phyloP scores from a whole-genome alignment of 345 rosid species.

The Moricandia moricandioides region DNA sequence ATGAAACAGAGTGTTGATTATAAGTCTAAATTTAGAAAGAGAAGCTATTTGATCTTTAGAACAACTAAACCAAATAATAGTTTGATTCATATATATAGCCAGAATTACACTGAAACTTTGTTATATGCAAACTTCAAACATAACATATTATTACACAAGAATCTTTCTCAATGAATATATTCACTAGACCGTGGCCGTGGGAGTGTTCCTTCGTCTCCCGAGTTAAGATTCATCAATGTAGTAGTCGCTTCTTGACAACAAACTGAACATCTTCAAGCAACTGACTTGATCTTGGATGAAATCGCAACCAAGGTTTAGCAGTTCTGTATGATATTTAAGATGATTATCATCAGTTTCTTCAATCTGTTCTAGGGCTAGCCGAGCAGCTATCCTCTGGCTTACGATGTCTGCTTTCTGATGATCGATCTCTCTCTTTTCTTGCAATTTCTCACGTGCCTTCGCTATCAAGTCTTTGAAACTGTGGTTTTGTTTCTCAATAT shows the following conservation, averaged over 20 bases:
- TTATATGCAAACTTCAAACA: neutral
- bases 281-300: neutral
- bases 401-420: neutral
- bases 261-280: neutral
- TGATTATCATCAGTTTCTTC: neutral
- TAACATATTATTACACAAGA: neutral
- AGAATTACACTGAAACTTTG: neutral
- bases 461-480: neutral
- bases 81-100: neutral
- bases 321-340: neutral
- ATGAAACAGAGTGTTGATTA: neutral
- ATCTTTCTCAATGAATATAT: too few species aligned
- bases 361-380: neutral
- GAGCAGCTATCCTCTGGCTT: neutral
- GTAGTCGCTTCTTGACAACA: neutral
- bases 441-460: neutral
- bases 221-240: neutral
- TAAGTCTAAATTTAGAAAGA: neutral
- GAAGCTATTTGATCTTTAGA: neutral
- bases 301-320: neutral
- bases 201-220: neutral
- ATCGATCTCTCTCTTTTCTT: neutral
- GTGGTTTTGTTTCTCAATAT: neutral
- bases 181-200: slow-evolving; percentile 21
- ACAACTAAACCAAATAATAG: neutral